These are phyloP conservation scores for Fusarium lateritium DNA, from an alignment of 2,329 filamentous ascomycete genomes.

Conservation along the genomic window DNA sequence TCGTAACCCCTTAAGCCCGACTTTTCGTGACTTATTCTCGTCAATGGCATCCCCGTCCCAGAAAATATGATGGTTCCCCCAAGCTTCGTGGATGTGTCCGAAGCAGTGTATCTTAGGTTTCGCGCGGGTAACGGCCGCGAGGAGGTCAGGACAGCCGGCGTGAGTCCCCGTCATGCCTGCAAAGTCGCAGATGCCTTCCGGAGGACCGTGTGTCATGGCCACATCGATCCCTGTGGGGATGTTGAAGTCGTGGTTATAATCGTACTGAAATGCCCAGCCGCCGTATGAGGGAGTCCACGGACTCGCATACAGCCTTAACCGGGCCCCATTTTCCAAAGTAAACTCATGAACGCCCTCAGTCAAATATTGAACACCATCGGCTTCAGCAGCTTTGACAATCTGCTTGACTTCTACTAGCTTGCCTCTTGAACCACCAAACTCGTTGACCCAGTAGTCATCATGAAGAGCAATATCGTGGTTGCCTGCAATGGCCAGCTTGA, in stretches of 20 bases:
- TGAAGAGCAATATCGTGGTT: constrained; percentile 68
- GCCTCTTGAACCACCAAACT: constrained; percentile 13
- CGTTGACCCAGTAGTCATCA: constrained; percentile 29
- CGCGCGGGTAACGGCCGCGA: constrained; percentile 60
- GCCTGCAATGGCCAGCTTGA: constrained; percentile 69
- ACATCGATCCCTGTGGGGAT: constrained; percentile 60
- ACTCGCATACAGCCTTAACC: constrained; percentile 66
- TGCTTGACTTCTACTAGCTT: constrained; percentile 54
- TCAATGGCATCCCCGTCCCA: constrained; percentile 65
- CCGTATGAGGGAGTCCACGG: constrained; percentile 65
- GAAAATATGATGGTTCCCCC: constrained; percentile 67
- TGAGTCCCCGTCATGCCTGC: constrained; percentile 43
- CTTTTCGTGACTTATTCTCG: constrained; percentile 54
- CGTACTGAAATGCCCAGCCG: constrained; percentile 67
- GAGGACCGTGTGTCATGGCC: constrained; percentile 70
- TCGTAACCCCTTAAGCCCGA: constrained; percentile 54
- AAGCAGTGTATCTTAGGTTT: constrained; percentile 68
- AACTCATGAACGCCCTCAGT: constrained; percentile 65
- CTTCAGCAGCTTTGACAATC: constrained; percentile 57
- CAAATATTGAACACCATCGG: constrained; percentile 62
- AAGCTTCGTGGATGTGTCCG: constrained; percentile 72
- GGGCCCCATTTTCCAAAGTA: constrained; percentile 64
- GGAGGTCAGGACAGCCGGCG: constrained; percentile 62
- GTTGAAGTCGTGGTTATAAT: constrained; percentile 56
- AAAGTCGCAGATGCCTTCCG: constrained; percentile 65